Base-by-base conservation (phyloP, 2,329 filamentous ascomycete species). In the Talaromyces sp. region DNA sequence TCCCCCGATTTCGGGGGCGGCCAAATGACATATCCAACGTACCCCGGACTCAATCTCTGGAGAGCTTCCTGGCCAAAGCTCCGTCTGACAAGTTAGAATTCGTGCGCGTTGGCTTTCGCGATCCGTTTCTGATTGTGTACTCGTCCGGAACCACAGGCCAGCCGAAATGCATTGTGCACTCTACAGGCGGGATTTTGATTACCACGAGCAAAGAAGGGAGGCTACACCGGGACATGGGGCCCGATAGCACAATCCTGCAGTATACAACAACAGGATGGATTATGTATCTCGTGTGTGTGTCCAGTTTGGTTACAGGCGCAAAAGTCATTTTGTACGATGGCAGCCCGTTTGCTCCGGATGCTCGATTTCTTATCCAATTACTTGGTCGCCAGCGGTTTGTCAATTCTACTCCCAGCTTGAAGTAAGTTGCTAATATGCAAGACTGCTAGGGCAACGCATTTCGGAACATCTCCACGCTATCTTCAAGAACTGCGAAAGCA, bases 141-240 rank as follows among this genome's bases (percentile, higher is more conserved):
- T 84, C 88, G 0, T 90, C 87, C 1, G 91, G 91, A 2, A 96
- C 91, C 0, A 96, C 91, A 0, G 91, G 91, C 4, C 85, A 84
- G 21, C 91, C 91, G 13, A 96, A 96, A 70, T 92, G 90, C 62
- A 95, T 96, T 64, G 89, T 93, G 2, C 91, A 96, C 71, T 87
- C 86, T 0, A 71, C 73, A 7, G 75, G 75, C 21, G 75, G 75
- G 0, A 70, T 75, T 13, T 58, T 77, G 17, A 62, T 77, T 49
- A 75, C 70, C 35, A 64, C 72, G 1, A 73, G 72, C 46, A 87
- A 93, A 69, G 91, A 96, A 71, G 78, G 77, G 1, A 73, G 70
- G 24, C 68, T 87, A 24, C 84, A 87, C 65, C 72, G 77, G 7
- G 76, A 82, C 55, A 66, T 80, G 49, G 71, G 72, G 0, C 70